Conservation (phyloP, 352 stramenopile genomes). For the Plasmopara halstedii region DNA sequence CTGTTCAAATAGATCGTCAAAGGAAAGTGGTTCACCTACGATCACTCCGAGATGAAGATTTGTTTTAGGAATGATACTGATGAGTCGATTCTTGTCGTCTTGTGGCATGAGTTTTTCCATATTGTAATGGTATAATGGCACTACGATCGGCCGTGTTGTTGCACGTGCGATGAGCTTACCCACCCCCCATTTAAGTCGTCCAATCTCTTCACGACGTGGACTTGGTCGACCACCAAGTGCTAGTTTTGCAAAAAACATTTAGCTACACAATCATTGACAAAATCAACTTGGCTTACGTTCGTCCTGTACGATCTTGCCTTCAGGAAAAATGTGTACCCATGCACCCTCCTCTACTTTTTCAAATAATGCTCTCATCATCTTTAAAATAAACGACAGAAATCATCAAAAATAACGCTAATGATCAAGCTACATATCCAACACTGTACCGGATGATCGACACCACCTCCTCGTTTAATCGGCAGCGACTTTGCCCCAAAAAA, state of each 20-base stretch:
- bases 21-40: constrained; percentile 69
- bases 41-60: constrained; percentile 46
- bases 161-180: constrained; percentile 80
- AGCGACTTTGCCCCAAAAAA: constrained; percentile 71
- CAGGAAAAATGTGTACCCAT: constrained; percentile 86
- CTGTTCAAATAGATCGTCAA: constrained; percentile 74
- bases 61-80: constrained; percentile 49
- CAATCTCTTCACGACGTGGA: constrained; percentile 60
- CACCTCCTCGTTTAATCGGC: constrained; percentile 60
- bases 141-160: constrained; percentile 55
- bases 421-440: neutral
- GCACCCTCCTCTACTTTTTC: constrained; percentile 67
- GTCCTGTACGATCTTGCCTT: constrained; percentile 76
- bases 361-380: constrained; percentile 76
- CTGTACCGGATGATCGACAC: constrained; percentile 56
- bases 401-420: neutral
- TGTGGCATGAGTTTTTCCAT: constrained; percentile 86
- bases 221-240: constrained; percentile 61
- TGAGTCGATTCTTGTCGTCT: constrained; percentile 62
- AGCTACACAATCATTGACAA: neutral
- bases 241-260: constrained; percentile 8
- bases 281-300: constrained; percentile 23
- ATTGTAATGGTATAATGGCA: constrained; percentile 83
- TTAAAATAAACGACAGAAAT: neutral
- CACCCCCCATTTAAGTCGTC: constrained; percentile 81